phyloP scores from a whole-genome alignment of 1,284 basidiomycete species.

The Hypsizygus ulmarius region DNA sequence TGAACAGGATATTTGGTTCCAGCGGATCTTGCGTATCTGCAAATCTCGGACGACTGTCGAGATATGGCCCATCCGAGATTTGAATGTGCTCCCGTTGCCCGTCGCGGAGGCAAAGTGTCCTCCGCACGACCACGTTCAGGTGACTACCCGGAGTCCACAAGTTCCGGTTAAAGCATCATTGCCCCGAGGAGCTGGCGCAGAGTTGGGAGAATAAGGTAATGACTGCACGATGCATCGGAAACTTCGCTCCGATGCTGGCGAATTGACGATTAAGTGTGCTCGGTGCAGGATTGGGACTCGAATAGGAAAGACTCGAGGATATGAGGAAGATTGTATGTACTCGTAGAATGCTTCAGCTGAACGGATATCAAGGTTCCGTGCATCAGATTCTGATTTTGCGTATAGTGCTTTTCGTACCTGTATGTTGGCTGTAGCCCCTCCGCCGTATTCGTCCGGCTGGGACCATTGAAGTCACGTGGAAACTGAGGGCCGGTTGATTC shows the following conservation, averaged over 20 bases:
- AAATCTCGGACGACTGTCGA: slow-evolving; percentile 3
- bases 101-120: slow-evolving; percentile 3
- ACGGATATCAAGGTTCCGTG: too few species aligned
- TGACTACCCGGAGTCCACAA: slow-evolving; percentile 9
- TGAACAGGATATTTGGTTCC: not conserved
- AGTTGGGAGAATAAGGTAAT: slow-evolving; percentile 6
- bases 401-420: too few species aligned
- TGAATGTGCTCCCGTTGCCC: not conserved
- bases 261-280: not conserved
- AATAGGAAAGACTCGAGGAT: too few species aligned
- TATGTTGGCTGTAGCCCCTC: too few species aligned
- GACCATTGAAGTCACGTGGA: too few species aligned
- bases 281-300: too few species aligned
- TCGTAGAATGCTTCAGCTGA: too few species aligned
- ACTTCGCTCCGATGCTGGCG: slow-evolving; percentile 1
- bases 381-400: too few species aligned
- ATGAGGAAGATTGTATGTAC: too few species aligned
- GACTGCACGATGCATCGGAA: slow-evolving; percentile 2
- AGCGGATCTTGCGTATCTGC: slow-evolving; percentile 6
- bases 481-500: too few species aligned
- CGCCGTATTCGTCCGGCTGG: too few species aligned
- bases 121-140: slow-evolving; percentile 8
- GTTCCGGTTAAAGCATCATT: slow-evolving; percentile 12
- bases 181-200: slow-evolving; percentile 10
- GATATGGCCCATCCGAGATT: slow-evolving; percentile 7